Percentiles rank a stretch among this genome's conserved stretches.
Evolutionary conservation across 345 rosid species (phyloP).

Genomic region (Brassica rapa): DNA sequence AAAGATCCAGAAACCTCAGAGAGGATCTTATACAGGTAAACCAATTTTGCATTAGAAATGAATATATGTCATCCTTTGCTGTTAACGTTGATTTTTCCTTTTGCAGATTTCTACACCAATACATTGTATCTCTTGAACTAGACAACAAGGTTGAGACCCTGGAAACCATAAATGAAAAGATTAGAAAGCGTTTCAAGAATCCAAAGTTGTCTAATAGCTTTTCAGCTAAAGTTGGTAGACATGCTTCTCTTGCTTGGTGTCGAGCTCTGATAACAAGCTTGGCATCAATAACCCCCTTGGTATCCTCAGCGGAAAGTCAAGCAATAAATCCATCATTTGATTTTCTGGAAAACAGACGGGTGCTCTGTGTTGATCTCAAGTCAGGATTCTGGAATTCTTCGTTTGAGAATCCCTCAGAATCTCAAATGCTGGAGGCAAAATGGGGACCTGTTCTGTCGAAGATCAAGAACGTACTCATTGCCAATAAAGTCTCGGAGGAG

Average conservation of each 20-base stretch:
- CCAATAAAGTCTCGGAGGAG: conserved; percentile 59
- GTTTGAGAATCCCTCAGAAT: conserved; percentile 59
- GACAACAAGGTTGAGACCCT: conserved; percentile 75
- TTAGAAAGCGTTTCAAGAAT: conserved; percentile 90
- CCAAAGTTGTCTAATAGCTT: conserved; percentile 77
- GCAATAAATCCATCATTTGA: conserved; percentile 44
- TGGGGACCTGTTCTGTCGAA: conserved; percentile 68
- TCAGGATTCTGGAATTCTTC: conserved; percentile 67
- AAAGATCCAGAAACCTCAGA: conserved; percentile 70
- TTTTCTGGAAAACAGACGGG: conserved; percentile 50
- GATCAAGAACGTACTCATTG: conserved; percentile 59
- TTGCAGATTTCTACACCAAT: conserved; percentile 71
- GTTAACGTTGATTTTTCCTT: conserved; percentile 24
- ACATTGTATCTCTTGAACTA: conserved; percentile 62
- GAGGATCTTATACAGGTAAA: conserved; percentile 79
- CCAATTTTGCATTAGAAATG: conserved; percentile 19
- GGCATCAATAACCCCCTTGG: conserved; percentile 74
- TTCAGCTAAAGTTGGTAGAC: conserved; percentile 86
- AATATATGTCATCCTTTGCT: conserved; percentile 19
- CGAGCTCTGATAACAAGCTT: conserved; percentile 69
- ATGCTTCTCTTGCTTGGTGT: conserved; percentile 94
- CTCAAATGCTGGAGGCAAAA: conserved; percentile 61
- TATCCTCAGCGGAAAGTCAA: conserved; percentile 49
- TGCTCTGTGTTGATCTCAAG: conserved; percentile 77
- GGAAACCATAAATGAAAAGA: conserved; percentile 84